These are phyloP conservation scores for Fusarium temperatum DNA, from an alignment of 2,329 filamentous ascomycete species.

Conservation along the genomic window DNA sequence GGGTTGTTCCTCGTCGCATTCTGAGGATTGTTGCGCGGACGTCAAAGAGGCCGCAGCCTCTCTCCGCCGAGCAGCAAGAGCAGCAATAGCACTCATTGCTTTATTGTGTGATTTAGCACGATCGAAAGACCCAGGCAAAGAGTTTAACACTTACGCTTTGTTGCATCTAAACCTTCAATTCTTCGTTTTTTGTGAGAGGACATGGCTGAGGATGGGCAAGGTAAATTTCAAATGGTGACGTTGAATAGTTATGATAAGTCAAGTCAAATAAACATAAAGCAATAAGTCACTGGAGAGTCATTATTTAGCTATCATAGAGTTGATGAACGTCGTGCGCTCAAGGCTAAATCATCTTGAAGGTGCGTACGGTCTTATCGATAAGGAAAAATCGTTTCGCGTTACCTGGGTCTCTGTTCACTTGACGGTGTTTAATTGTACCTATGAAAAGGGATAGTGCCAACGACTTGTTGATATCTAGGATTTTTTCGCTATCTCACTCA, in stretches of 20 bases:
- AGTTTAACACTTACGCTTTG: slow-evolving; percentile 42
- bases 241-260: not conserved
- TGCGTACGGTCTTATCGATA: slow-evolving; percentile 26
- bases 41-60: slow-evolving; percentile 25
- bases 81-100: slow-evolving; percentile 50
- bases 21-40: slow-evolving; percentile 9
- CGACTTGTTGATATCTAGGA: not conserved
- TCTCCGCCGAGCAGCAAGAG: slow-evolving; percentile 49
- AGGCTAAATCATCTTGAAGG: not conserved
- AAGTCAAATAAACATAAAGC: not conserved
- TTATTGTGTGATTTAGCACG: not conserved
- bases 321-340: not conserved
- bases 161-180: slow-evolving; percentile 42
- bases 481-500: not conserved
- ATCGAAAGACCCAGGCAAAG: not conserved
- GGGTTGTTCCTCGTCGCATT: slow-evolving; percentile 31
- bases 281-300: not conserved
- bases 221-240: too few relatives aligned
- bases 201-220: slow-evolving; percentile 22
- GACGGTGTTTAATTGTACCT: not conserved
- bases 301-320: not conserved
- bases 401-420: not conserved
- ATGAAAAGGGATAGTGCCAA: not conserved
- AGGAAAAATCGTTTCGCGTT: slow-evolving; percentile 17
- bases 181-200: slow-evolving; percentile 49